Evolutionary conservation across 2,329 filamentous ascomycete species (phyloP).

Genomic region (Neofusicoccum laricinum): DNA sequence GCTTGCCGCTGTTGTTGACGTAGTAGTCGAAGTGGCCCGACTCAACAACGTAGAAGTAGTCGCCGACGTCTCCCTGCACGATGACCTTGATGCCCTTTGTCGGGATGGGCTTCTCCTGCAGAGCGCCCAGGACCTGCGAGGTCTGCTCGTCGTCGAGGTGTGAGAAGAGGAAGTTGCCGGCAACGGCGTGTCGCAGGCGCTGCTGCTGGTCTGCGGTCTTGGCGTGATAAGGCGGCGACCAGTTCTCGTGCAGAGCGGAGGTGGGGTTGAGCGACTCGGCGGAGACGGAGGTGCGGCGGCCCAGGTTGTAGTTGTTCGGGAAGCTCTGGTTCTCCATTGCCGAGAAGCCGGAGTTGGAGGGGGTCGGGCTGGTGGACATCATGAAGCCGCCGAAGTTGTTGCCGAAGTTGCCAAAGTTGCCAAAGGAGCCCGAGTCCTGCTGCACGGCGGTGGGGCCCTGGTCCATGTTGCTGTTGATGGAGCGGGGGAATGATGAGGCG

Average conservation of each 20-base stretch:
- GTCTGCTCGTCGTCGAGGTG: conserved; percentile 94
- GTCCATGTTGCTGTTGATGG: conserved; percentile 40
- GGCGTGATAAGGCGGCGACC: conserved; percentile 79
- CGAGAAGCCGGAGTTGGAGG: conserved; percentile 43
- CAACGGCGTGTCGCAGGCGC: conserved; percentile 77
- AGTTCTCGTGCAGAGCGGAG: conserved; percentile 79
- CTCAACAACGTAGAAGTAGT: conserved; percentile 98
- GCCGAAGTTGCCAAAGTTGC: conserved; percentile 32
- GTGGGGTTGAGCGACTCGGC: conserved; percentile 93
- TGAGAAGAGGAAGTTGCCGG: conserved; percentile 88
- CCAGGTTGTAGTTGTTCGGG: conserved; percentile 90
- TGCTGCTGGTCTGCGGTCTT: conserved; percentile 79
- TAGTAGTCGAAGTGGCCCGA: conserved; percentile 87
- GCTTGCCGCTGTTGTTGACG: conserved; percentile 73
- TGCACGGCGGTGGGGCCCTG: conserved; percentile 32
- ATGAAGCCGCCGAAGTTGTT: conserved; percentile 29
- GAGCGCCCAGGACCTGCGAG: conserved; percentile 78
- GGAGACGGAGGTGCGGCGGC: conserved; percentile 90
- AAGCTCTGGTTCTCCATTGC: conserved; percentile 65
- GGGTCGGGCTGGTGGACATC: conserved; percentile 28
- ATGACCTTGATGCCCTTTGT: conserved; percentile 91
- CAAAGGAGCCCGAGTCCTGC: conserved; percentile 41
- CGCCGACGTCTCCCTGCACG: conserved; percentile 88
- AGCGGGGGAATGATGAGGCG: conserved; percentile 43
- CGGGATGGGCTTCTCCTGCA: conserved; percentile 93